Base-by-base conservation (phyloP, 2,329 filamentous ascomycete genomes). In the Neophaeococcomyces mojaviensis region DNA sequence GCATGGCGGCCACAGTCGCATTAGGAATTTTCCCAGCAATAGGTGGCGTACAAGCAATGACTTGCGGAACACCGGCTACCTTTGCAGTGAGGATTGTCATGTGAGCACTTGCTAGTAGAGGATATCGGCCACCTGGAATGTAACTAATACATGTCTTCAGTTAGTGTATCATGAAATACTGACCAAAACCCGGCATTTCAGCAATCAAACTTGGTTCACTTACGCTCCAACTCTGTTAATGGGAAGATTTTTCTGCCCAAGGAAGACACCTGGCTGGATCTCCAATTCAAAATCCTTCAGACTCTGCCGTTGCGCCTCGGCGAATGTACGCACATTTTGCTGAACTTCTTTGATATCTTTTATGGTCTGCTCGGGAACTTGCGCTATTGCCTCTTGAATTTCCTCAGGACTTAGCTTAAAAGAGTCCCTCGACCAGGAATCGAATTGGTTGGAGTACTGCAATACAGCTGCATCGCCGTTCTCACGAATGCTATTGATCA, bases 31-130 rank as follows among this genome's bases (percentile, higher is more conserved):
- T 42, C 2, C 73, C 74, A 1, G 56, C 55, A 44, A 74, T 74
- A 0, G 73, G 74, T 3, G 73, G 74, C 4, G 74, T 77, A 56
- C 69, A 76, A 9, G 61, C 72, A 6, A 73, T 64, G 3, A 77
- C 72, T 39, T 70, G 59, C n/a, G 61, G 60, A 1, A 76, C 72
- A 2, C 74, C 74, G 4, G 74, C 73, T 3, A 71, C 69, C 53
- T 77, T 77, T 18, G 73, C 73, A 0, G 73, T 77, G 3, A 76
- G 56, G 38, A 77, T 74, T 2, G 73, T 76, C 74, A 76, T 77
- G 55, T 77, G 74, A 2, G 71, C 71, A 6, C 68, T 72, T 1
- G 73, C 74, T 2, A 77, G 68, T 2, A 77, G 63, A 0, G 73
- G 71, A 49, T 77, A 77, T 5, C 73, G 65, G 3, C 73, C 72